These are phyloP conservation scores for Hypericum perforatum DNA, from an alignment of 345 rosid species.

Conservation along the genomic window DNA sequence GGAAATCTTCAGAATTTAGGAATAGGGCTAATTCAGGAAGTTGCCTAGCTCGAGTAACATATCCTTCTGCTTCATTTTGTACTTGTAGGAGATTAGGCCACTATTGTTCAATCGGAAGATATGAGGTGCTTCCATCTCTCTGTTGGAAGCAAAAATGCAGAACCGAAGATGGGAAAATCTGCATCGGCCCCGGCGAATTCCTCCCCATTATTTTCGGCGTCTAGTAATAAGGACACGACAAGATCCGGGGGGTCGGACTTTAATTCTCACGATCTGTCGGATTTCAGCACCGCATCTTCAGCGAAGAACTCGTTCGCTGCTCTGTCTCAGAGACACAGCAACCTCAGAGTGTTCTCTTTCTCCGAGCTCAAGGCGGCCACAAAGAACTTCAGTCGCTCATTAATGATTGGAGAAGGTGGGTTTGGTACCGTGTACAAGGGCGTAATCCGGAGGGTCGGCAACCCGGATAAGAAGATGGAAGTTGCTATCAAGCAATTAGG, in stretches of 20 bases:
- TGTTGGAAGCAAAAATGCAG: constrained; percentile 36
- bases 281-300: constrained; percentile 56
- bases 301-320: constrained; percentile 49
- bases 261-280: constrained; percentile 55
- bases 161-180: constrained; percentile 38
- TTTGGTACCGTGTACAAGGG: constrained; percentile 84
- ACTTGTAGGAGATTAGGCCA: constrained; percentile 3
- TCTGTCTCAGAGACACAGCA: constrained; percentile 59
- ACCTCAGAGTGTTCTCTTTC: constrained; percentile 61
- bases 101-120: constrained; percentile 17
- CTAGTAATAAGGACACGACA: constrained; percentile 36
- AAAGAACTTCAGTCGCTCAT: constrained; percentile 77
- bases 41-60: too few relatives aligned
- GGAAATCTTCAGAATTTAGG: too few relatives aligned
- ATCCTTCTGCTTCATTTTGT: too few relatives aligned
- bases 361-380: constrained; percentile 74
- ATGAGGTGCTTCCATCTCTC: constrained; percentile 68
- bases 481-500: constrained; percentile 91
- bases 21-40: too few relatives aligned
- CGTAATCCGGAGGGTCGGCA: constrained; percentile 45
- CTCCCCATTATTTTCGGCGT: constrained; percentile 30
- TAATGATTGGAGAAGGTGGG: constrained; percentile 95
- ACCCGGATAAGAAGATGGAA: constrained; percentile 57
- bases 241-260: constrained; percentile 65
- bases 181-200: constrained; percentile 27